These are phyloP conservation scores for Cladosporium halotolerans DNA, from an alignment of 2,329 filamentous ascomycete species.

Conservation along the genomic window DNA sequence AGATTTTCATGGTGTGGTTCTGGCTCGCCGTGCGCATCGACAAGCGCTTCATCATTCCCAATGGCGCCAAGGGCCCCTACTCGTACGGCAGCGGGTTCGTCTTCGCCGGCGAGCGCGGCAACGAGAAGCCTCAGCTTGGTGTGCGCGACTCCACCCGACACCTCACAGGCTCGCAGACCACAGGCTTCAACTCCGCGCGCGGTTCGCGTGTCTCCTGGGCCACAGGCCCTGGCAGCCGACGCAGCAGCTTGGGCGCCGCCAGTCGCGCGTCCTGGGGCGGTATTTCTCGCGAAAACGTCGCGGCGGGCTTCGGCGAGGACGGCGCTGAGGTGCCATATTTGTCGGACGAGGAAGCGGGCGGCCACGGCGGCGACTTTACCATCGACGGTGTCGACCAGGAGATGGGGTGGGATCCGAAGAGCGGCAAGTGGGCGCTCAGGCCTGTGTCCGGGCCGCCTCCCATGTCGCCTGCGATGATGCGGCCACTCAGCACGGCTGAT, in stretches of 20 bases:
- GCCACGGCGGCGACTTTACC: background rate
- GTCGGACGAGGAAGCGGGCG: slow-evolving; percentile 10
- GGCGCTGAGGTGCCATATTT: slow-evolving; percentile 24
- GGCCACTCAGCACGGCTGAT: background rate
- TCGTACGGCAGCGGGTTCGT: slow-evolving; percentile 19
- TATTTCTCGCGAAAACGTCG: slow-evolving; percentile 20
- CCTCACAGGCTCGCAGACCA: slow-evolving; percentile 16
- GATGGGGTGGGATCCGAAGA: slow-evolving; percentile 27
- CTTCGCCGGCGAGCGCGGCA: slow-evolving; percentile 23
- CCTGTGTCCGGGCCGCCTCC: slow-evolving; percentile 13
- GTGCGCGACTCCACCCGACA: slow-evolving; percentile 19
- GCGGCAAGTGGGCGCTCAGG: slow-evolving; percentile 24
- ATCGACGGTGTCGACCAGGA: slow-evolving; percentile 20
- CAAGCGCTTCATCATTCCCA: slow-evolving; percentile 65
- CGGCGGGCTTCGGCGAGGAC: slow-evolving; percentile 23
- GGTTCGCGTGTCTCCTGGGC: slow-evolving; percentile 14
- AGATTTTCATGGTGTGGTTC: slow-evolving; percentile 61
- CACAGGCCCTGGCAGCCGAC: slow-evolving; percentile 4
- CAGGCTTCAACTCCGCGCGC: slow-evolving; percentile 10
- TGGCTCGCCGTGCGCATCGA: slow-evolving; percentile 67
- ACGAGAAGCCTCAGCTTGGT: slow-evolving; percentile 23
- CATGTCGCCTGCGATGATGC: background rate
- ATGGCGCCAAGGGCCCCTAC: slow-evolving; percentile 55
- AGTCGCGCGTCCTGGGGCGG: slow-evolving; percentile 25
- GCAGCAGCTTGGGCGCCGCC: slow-evolving; percentile 1